Conservation (phyloP, 2,329 filamentous ascomycete species). For the Mycogone perniciosa region DNA sequence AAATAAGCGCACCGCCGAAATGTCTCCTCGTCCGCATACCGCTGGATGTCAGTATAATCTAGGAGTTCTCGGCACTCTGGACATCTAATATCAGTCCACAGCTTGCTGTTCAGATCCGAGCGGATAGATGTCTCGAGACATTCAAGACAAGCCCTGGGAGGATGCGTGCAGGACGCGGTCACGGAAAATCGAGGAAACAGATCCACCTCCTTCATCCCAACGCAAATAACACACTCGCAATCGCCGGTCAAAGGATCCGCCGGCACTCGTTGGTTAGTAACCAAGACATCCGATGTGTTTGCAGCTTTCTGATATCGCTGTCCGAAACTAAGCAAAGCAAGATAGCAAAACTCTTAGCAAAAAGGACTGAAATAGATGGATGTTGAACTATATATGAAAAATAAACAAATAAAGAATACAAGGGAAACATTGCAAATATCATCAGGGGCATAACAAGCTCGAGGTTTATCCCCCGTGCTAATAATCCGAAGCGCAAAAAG, state of each 20-base stretch:
- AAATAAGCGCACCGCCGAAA: conserved; percentile 34
- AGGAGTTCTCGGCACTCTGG: conserved; percentile 43
- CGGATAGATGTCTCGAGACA: conserved; percentile 31
- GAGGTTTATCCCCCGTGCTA: background rate
- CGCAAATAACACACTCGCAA: conserved; percentile 32
- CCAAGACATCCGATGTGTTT: conserved; percentile 21
- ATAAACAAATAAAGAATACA: background rate
- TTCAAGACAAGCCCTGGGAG: conserved; percentile 27
- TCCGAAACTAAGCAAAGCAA: conserved; percentile 22
- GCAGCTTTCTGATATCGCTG: conserved; percentile 27
- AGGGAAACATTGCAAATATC: background rate
- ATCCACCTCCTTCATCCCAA: conserved; percentile 23
- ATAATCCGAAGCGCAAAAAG: background rate
- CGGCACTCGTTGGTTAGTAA: conserved; percentile 26
- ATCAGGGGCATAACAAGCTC: background rate
- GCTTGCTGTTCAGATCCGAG: conserved; percentile 26
- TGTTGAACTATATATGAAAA: background rate
- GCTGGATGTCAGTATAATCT: conserved; percentile 37
- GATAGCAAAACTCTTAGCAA: conserved; percentile 11
- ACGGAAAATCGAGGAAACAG: conserved; percentile 29
- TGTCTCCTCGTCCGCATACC: conserved; percentile 36
- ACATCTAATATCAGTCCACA: conserved; percentile 44
- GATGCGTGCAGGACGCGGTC: conserved; percentile 28
- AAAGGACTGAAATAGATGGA: background rate
- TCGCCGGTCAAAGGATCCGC: conserved; percentile 18